phyloP scores from a whole-genome alignment of 2,329 filamentous ascomycete genomes.

The Metarhizium anisopliae region DNA sequence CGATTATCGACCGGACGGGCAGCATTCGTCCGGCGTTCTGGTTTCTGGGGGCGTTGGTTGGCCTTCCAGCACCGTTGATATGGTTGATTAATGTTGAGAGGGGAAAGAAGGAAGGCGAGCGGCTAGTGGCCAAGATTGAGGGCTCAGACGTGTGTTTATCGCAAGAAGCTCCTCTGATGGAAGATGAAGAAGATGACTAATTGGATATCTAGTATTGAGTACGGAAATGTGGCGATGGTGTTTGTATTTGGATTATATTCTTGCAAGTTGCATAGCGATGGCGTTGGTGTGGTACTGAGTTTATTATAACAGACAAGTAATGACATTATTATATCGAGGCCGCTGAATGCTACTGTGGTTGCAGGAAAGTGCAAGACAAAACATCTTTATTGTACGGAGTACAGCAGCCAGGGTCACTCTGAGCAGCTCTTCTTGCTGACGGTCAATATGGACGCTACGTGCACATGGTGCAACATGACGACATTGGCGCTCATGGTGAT shows the following conservation, averaged over 20 bases:
- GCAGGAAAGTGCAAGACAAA: too few relatives aligned
- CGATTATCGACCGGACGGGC: conserved; percentile 77
- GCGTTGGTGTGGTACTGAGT: not conserved
- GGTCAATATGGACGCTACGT: too few relatives aligned
- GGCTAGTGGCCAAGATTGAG: conserved; percentile 52
- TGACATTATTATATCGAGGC: not conserved
- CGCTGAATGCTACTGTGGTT: not conserved
- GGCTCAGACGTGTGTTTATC: conserved; percentile 31
- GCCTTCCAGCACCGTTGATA: conserved; percentile 75
- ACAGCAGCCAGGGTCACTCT: too few relatives aligned
- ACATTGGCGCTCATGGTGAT: too few relatives aligned
- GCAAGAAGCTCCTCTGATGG: conserved; percentile 2
- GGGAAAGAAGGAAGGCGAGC: conserved; percentile 59
- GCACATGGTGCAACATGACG: too few relatives aligned
- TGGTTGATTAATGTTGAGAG: conserved; percentile 77
- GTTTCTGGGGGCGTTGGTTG: conserved; percentile 81
- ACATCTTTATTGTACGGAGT: too few relatives aligned
- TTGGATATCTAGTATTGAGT: not conserved
- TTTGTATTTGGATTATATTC: not conserved
- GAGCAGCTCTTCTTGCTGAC: too few relatives aligned
- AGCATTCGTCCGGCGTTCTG: conserved; percentile 83
- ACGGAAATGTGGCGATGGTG: not conserved
- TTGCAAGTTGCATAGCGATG: conserved; percentile 2
- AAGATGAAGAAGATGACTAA: conserved; percentile 15
- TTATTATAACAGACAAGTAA: not conserved